Base-by-base conservation (phyloP, 768 basidiomycete species). In the Lyophyllum decastes region DNA sequence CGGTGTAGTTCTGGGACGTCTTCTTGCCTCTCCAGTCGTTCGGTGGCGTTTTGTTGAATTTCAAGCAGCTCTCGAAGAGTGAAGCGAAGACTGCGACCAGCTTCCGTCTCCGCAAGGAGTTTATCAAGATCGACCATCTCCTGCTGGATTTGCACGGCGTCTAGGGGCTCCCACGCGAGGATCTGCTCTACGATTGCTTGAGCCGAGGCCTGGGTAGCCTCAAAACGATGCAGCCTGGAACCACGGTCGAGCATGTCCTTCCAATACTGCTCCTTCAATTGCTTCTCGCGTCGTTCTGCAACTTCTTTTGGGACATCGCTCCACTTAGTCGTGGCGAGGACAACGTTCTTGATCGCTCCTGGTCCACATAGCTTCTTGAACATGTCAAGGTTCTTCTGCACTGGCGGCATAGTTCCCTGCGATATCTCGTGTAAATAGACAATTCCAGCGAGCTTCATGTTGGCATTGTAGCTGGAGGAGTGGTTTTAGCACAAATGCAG, bases 241-340 rank as follows among this genome's bases (percentile, higher is more conserved):
- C 52, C 52, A 12, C 53, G 27, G 8, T 34, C 30, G 24, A 58
- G 17, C 52, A 58, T 53, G 40, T 41, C 22, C 14, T 52, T 48
- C 57, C 57, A 58, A 38, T 58, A 51, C 21, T 46, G 34, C 9
- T 48, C 52, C 19, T 40, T 54, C 16, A 58, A 33, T 25, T 58
- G 45, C 7, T 43, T 41, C 41, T 58, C 57, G 25, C 52, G 52
- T 40, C 47, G 34, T 16, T 24, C 46, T 12, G 45, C 57, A 1
- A 53, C 38, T 11, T 58, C 52, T 8, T 11, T 34, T 4, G 45
- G 34, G 24, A 76, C 75, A 54, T 70, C 69, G 14, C 68, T 70
- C 79, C 80, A 81, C 74, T 75, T 80, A n/a, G 75, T 82, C 49
- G 81, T 81, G 34, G 73, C 73, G 56, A 82, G 71, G 49, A 80